phyloP scores from a whole-genome alignment of 768 basidiomycete species.

The Strobilomyces echinocephalus region DNA sequence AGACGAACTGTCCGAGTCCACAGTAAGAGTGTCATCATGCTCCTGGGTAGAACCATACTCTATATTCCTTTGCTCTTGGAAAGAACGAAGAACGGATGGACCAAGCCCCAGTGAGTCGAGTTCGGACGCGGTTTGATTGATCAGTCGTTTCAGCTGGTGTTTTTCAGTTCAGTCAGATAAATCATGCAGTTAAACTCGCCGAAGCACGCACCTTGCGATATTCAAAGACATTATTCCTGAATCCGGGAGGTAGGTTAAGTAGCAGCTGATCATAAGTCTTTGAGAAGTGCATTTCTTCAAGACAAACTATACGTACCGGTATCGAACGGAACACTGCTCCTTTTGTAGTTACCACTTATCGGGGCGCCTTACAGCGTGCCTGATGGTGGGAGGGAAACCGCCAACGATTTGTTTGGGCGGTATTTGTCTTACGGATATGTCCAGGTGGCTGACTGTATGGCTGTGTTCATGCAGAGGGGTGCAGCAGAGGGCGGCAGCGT shows the following conservation, averaged over 20 bases:
- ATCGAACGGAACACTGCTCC: too few relatives aligned
- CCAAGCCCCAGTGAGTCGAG: slow-evolving; percentile 64
- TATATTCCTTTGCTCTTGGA: slow-evolving; percentile 27
- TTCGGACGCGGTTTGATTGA: slow-evolving; percentile 77
- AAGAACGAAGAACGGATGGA: slow-evolving; percentile 44
- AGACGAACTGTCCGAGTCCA: not conserved
- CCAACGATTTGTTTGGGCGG: too few relatives aligned
- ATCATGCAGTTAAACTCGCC: not conserved
- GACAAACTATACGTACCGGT: too few relatives aligned
- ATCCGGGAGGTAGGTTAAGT: slow-evolving; percentile 65
- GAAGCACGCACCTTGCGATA: slow-evolving; percentile 60
- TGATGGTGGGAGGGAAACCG: too few relatives aligned
- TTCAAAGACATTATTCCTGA: slow-evolving; percentile 74
- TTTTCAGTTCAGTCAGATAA: too few relatives aligned
- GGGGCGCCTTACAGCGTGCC: too few relatives aligned
- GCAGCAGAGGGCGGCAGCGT: too few relatives aligned
- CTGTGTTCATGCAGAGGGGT: too few relatives aligned
- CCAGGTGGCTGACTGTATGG: too few relatives aligned
- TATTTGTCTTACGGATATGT: too few relatives aligned
- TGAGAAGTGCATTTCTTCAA: too few relatives aligned
- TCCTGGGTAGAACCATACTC: slow-evolving; percentile 1
- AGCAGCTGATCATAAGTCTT: slow-evolving; percentile 55
- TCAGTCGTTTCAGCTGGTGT: slow-evolving; percentile 82
- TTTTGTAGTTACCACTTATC: too few relatives aligned
- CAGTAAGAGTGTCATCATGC: not conserved